phyloP scores from a whole-genome alignment of 75 land plant genomes.

The Chamaecyparis obtusa region DNA sequence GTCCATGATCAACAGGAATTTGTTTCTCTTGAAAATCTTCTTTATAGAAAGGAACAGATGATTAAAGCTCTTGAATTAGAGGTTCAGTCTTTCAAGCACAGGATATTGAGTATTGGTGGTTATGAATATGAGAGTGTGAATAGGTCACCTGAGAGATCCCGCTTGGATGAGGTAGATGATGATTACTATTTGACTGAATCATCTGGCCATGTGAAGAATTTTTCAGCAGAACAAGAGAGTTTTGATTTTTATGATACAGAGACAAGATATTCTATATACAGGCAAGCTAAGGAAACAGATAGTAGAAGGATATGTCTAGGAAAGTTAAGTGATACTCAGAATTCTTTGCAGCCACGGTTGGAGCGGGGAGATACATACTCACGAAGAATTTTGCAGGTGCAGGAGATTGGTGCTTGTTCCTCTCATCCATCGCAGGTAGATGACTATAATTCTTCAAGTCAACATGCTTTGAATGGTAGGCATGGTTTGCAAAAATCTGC shows the following conservation, averaged over 20 bases:
- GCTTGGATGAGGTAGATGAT: not conserved
- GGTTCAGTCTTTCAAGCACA: slow-evolving; percentile 13
- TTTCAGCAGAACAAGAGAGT: not conserved
- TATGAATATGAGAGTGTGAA: not conserved
- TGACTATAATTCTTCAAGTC: not conserved
- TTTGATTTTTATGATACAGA: not conserved
- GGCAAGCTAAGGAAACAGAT: slow-evolving; percentile 8
- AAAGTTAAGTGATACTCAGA: slow-evolving; percentile 1
- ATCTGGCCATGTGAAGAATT: not conserved
- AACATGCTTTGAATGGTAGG: not conserved
- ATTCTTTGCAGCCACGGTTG: not conserved
- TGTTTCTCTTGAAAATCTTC: slow-evolving; percentile 19
- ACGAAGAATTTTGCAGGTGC: not conserved
- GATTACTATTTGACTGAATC: not conserved
- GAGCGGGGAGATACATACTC: not conserved
- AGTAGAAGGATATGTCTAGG: not conserved
- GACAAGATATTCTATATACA: not conserved
- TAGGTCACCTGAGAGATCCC: not conserved
- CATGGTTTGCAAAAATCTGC: not conserved
- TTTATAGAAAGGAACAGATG: slow-evolving; percentile 18
- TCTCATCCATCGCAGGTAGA: not conserved
- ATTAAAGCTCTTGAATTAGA: slow-evolving; percentile 4
- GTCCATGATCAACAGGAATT: slow-evolving; percentile 41
- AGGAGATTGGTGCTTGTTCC: not conserved
- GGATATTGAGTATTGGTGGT: slow-evolving; percentile 4